A percentile compares a stretch with the other conserved stretches of the same genome.
phyloP scores from a whole-genome alignment of 331 rosid genomes.

The Ulmus americana region DNA sequence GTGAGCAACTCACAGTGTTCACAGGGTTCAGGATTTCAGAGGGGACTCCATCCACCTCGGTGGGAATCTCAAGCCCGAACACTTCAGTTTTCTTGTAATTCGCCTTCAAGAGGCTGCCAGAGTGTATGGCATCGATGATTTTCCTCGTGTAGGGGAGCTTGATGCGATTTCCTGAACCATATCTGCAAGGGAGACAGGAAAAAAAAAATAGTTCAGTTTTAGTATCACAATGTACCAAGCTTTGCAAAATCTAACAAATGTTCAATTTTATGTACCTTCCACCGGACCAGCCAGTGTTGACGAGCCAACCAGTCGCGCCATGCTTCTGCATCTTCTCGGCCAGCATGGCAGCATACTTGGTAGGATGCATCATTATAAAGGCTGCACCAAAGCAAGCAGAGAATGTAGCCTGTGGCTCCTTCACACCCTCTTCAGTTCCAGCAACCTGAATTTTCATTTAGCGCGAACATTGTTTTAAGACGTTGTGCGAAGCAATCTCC shows the following conservation, averaged over 20 bases:
- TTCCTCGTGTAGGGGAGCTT: slow-evolving; percentile 74
- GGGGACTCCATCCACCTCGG: slow-evolving; percentile 70
- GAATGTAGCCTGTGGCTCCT: slow-evolving; percentile 91
- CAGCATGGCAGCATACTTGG: slow-evolving; percentile 89
- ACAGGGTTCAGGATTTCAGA: slow-evolving; percentile 68
- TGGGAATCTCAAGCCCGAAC: slow-evolving; percentile 82
- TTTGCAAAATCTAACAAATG: not conserved
- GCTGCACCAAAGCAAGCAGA: slow-evolving; percentile 98
- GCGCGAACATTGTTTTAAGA: not conserved
- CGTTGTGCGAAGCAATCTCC: too few species aligned
- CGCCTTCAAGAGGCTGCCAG: slow-evolving; percentile 62
- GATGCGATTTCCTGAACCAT: slow-evolving; percentile 68
- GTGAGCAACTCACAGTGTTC: slow-evolving; percentile 52
- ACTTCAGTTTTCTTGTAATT: slow-evolving; percentile 58
- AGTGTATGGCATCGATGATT: slow-evolving; percentile 87
- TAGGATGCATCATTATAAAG: slow-evolving; percentile 84
- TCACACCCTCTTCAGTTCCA: slow-evolving; percentile 88
- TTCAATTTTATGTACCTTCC: slow-evolving; percentile 55
- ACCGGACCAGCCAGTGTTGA: slow-evolving; percentile 91
- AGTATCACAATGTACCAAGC: not conserved
- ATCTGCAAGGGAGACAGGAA: slow-evolving; percentile 31
- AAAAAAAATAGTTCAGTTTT: not conserved
- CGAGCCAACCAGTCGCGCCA: slow-evolving; percentile 90
- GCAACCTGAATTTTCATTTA: slow-evolving; percentile 49
- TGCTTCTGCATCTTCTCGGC: slow-evolving; percentile 83